Evolutionary conservation across 2,329 filamentous ascomycete genomes (phyloP).

Genomic region (Fusarium pseudonygamai): DNA sequence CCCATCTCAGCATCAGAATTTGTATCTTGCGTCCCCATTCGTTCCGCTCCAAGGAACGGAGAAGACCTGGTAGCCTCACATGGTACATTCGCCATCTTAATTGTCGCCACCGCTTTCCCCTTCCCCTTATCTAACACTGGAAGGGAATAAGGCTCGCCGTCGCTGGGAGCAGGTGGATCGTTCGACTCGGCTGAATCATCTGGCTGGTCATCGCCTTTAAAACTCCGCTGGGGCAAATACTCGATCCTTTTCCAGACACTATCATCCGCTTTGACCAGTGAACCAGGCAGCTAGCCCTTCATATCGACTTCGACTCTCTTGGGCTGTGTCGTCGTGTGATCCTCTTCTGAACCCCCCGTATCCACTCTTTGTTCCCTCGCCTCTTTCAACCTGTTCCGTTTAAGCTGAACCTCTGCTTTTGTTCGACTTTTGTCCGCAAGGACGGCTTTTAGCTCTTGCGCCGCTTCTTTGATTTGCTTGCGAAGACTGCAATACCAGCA

Average conservation of each 20-base stretch:
- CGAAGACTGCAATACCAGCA: neutral
- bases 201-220: neutral
- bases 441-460: neutral
- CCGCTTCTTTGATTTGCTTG: neutral
- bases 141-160: neutral
- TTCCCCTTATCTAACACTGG: neutral
- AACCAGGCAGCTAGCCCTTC: neutral
- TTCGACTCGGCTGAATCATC: too few relatives aligned
- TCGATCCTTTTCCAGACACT: neutral
- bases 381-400: rapidly evolving
- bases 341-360: neutral
- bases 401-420: neutral
- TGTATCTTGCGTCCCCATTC: neutral
- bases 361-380: neutral
- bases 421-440: neutral
- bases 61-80: neutral
- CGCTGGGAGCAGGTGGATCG: neutral
- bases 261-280: rapidly evolving
- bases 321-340: neutral
- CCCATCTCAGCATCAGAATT: neutral
- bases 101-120: neutral
- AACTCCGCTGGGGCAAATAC: neutral
- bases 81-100: neutral
- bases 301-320: too few relatives aligned
- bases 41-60: neutral